Conservation (phyloP, 2,329 filamentous ascomycete genomes). For the Blumeria graminis region DNA sequence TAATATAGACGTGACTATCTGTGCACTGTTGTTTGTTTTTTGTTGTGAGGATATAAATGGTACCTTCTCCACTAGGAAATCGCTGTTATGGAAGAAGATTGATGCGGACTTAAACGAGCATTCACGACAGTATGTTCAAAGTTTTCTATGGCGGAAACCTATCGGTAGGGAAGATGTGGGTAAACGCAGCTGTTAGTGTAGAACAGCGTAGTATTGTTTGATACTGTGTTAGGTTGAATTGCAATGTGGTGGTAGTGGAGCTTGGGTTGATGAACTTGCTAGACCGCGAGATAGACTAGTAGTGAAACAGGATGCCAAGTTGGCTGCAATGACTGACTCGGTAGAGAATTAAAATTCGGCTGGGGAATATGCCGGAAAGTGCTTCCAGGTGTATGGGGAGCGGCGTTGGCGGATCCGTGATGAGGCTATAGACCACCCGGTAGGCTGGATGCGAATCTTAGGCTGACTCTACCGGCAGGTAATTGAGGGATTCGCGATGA, state of each 20-base stretch:
- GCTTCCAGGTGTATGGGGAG: neutral
- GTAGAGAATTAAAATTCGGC: neutral
- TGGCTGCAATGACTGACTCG: neutral
- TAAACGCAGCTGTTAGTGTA: neutral
- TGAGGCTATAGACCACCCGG: no score
- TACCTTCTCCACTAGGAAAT: neutral
- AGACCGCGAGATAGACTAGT: neutral
- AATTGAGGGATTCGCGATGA: no score
- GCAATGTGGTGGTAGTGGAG: neutral
- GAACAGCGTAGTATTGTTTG: no score
- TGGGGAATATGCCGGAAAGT: neutral
- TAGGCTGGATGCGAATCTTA: no score
- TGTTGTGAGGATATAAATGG: neutral
- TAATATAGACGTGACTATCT: neutral
- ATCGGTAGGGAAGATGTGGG: neutral
- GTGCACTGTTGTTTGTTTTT: no score
- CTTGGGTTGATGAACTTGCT: neutral
- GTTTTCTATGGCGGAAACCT: neutral
- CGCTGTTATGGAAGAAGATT: neutral
- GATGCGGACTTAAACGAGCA: neutral
- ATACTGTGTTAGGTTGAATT: no score
- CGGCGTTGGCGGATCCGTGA: no score
- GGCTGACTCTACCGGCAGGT: no score
- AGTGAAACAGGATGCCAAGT: conserved; percentile 1
- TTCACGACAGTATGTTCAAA: neutral